phyloP scores from a whole-genome alignment of 805 yeast species.

The Kodamaea kakaduensis region DNA sequence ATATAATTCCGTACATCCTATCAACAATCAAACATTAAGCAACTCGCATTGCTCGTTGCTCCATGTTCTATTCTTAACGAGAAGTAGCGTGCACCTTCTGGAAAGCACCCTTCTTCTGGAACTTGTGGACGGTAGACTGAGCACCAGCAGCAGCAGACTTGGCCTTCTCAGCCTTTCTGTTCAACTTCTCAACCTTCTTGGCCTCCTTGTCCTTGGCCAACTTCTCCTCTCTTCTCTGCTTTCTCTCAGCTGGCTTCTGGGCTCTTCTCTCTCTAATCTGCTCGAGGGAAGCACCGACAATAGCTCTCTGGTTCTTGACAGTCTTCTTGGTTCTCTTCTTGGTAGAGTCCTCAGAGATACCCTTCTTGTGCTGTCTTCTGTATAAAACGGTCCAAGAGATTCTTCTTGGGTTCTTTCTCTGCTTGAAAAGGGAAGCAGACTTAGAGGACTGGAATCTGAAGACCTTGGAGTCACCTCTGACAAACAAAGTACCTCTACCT shows the following conservation, averaged over 20 bases:
- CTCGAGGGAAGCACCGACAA: conserved; percentile 99
- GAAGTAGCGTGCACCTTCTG: conserved; percentile 95
- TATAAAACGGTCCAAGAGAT: conserved; percentile 98
- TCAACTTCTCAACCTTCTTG: conserved; percentile 87
- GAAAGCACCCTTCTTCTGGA: conserved; percentile 97
- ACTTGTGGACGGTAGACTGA: conserved; percentile 75
- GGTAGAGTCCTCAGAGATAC: conserved; percentile 96
- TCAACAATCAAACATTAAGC: no score
- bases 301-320: conserved; percentile 98
- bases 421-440: conserved; percentile 96
- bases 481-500: conserved; percentile 99
- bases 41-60: no score
- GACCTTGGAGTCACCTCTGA: conserved; percentile 99
- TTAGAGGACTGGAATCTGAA: conserved; percentile 99
- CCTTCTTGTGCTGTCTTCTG: conserved; percentile 99
- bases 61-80: conserved; percentile 74
- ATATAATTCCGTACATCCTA: no score
- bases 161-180: conserved; percentile 93
- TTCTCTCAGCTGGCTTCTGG: conserved; percentile 94
- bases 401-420: conserved; percentile 99
- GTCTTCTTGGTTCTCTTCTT: conserved; percentile 97
- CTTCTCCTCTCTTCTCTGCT: conserved; percentile 94
- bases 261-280: conserved; percentile 97
- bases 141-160: conserved; percentile 73
- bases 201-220: conserved; percentile 77